Evolutionary conservation across 1,284 basidiomycete genomes (phyloP), one percentile per base, ranked within the genome.

Genomic region (Tremellales sp.): DNA sequence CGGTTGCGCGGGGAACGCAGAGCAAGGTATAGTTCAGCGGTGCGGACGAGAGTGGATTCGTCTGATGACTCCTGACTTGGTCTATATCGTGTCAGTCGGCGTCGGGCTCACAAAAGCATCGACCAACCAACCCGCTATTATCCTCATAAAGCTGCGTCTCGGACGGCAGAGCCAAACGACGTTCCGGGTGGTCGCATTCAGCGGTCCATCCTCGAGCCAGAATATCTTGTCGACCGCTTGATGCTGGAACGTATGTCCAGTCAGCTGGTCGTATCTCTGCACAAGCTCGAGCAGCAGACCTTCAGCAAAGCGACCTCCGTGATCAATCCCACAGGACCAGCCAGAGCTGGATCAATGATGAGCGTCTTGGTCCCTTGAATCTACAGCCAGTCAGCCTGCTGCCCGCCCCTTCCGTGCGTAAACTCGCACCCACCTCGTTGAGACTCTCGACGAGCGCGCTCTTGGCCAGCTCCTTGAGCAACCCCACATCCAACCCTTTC

Each of bases 181-280:
- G 57, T 92, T 94, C 26, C 87, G 82, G 3, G 93, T 92, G 3
- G 81, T 80, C 1, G 88, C 86, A 34, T 83, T 81, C 45, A 95
- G 74, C 9, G 87, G 84, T 24, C 90, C 91, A 7, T 83, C 68
- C 71, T 98, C 95, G 22, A 98, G 82, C 95, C 95, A 99, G 73
- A 95, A 97, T 86, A 99, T 94, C 77, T 95, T 95, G 75, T 97
- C 94, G 4, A 98, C 92, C 4, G 91, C 93, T 80, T 97, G 93
- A 68, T 97, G 88, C 87, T 97, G 60, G 2, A 5, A 12, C 9
- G 32, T 21, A 31, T 43, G 35, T 36, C 10, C 14, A 10, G 19
- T 45, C 33, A 42, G 42, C 25, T 13, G 16, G 36, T 25, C 16
- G 16, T 5, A 38, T 22, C 25, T 14, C 24, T 3, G 19, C n/a